phyloP scores from a whole-genome alignment of 2,329 filamentous ascomycete genomes.

The Aspergillus sp. region DNA sequence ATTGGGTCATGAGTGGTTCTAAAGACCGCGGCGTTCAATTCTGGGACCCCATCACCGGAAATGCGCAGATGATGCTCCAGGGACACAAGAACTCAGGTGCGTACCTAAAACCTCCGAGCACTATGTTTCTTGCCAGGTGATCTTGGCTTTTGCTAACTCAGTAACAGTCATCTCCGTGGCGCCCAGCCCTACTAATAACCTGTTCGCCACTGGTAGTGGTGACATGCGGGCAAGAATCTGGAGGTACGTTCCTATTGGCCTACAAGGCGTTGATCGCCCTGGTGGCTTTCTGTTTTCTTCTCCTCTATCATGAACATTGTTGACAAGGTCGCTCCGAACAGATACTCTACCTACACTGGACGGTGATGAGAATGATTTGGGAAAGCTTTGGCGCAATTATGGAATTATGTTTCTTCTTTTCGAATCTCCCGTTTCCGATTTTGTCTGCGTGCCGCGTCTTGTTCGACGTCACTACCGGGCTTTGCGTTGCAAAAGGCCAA shows the following conservation, averaged over 20 bases:
- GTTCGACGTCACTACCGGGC: neutral
- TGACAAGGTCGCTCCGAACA: slow-evolving; percentile 22
- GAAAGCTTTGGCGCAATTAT: slow-evolving; percentile 38
- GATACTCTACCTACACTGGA: slow-evolving; percentile 43
- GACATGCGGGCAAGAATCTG: slow-evolving; percentile 98
- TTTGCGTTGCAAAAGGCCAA: slow-evolving; percentile 9
- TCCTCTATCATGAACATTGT: neutral
- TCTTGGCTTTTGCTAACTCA: slow-evolving; percentile 20
- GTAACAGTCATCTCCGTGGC: slow-evolving; percentile 85
- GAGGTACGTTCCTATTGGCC: slow-evolving; percentile 59
- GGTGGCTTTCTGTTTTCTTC: neutral
- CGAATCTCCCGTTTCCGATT: slow-evolving; percentile 13
- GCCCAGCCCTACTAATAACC: slow-evolving; percentile 81
- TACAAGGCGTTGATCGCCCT: neutral
- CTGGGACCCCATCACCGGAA: slow-evolving; percentile 93
- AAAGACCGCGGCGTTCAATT: slow-evolving; percentile 98
- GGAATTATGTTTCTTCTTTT: slow-evolving; percentile 22
- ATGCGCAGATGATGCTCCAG: slow-evolving; percentile 96
- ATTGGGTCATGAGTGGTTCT: slow-evolving; percentile 95
- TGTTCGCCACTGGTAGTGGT: slow-evolving; percentile 94
- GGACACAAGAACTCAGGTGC: slow-evolving; percentile 92
- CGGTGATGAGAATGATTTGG: slow-evolving; percentile 36
- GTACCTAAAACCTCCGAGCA: slow-evolving; percentile 25
- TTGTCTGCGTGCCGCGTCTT: neutral
- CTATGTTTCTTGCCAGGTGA: neutral